Base-by-base conservation (phyloP, 805 yeast species). In the Saccharomycopsis sp. region DNA sequence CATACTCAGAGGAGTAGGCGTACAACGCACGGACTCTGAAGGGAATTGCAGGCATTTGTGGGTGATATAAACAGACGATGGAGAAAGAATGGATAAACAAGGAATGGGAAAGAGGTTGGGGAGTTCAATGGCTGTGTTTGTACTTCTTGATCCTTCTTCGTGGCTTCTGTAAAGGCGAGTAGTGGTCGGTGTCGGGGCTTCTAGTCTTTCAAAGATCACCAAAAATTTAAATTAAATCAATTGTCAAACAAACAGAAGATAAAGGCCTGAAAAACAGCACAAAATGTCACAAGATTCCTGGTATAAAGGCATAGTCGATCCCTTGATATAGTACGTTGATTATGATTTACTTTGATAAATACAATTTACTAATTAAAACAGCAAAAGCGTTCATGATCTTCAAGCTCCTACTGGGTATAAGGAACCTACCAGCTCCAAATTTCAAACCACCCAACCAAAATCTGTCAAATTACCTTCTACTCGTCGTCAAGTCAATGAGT, bases 21-120 rank as follows among this genome's bases (percentile, higher is more conserved):
- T 66, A 82, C 26, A 79, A 55, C 3, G 95, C 82, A 52, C 67
- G 66, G 2, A 79, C 89, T 51, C 65, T 62, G 60, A 83, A 85
- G 14, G 94, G 92, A 20, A 62, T 54, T 10, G 44, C 21, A 28
- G 39, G 17, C 43, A 40, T 40, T 5, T 8, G 26, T 23, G 26
- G 26, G 26, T 23, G 26, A 23, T 10, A 23, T 10, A 10, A 23
- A 10, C 26, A 10, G 26, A 10, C 26, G 26, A 23, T 23, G 26
- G 26, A 8, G 26, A 23, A 6, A 23, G 10, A 23, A 10, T 10
- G 26, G 26, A 10, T 10, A 10, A 6, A 10, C 10, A 23, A 10
- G 26, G 26, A n/a, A n/a, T n/a, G 26, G 26, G 26, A 6, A 10
- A 6, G 10, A 23, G n/a, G n/a, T n/a, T n/a, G n/a, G n/a, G n/a